Conservation (phyloP, 2,329 filamentous ascomycete species). For the Botryotinia calthae region DNA sequence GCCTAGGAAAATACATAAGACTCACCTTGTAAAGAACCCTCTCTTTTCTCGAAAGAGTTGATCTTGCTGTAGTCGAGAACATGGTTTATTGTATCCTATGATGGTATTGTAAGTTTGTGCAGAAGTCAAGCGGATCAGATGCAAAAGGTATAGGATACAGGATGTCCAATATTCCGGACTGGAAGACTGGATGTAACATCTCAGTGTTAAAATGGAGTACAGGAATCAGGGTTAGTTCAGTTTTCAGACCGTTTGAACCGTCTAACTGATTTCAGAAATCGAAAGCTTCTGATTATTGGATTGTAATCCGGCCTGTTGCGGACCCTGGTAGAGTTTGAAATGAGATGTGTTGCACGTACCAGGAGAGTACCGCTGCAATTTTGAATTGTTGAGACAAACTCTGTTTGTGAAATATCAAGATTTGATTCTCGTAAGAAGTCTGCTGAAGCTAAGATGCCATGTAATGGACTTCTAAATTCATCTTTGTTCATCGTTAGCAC, state of each 20-base stretch:
- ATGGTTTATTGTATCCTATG: constrained; percentile 51
- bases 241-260: not conserved
- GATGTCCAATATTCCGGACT: not conserved
- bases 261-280: not conserved
- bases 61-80: constrained; percentile 55
- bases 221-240: no score
- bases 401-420: constrained; percentile 18
- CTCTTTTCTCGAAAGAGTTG: constrained; percentile 40
- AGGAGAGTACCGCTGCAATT: constrained; percentile 51
- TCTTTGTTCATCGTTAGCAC: constrained; percentile 25
- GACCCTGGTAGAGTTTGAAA: not conserved
- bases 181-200: not conserved
- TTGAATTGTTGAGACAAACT: constrained; percentile 42
- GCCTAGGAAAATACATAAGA: no score
- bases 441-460: constrained; percentile 53
- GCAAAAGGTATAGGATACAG: not conserved
- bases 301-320: not conserved
- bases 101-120: not conserved
- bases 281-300: not conserved
- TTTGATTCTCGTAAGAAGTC: constrained; percentile 36
- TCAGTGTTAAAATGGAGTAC: no score
- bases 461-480: constrained; percentile 57
- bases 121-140: no score
- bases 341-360: constrained; percentile 15
- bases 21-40: constrained; percentile 28